phyloP scores from a whole-genome alignment of 306 rosid genomes.

The Vigna unguiculata region DNA sequence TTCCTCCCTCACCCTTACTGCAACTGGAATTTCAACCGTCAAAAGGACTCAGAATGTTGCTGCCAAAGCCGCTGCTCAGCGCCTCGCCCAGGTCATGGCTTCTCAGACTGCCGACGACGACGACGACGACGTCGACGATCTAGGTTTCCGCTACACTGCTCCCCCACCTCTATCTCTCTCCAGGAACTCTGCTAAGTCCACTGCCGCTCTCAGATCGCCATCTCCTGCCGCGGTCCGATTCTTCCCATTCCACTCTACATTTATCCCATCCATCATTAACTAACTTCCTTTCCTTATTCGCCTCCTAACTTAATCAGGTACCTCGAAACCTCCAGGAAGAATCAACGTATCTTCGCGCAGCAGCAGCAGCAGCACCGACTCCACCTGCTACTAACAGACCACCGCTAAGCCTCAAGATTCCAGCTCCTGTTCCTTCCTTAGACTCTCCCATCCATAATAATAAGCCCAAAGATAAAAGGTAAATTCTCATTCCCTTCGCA shows the following conservation, averaged over 20 bases:
- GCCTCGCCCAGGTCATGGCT: constrained; percentile 99
- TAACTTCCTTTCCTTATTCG: neutral
- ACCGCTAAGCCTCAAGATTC: constrained; percentile 51
- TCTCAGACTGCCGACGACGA: constrained; percentile 84
- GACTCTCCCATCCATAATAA: constrained; percentile 62
- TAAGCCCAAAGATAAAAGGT: constrained; percentile 69
- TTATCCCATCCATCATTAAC: neutral
- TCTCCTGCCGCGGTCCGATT: constrained; percentile 61
- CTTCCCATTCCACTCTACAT: constrained; percentile 25
- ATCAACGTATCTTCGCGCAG: constrained; percentile 53
- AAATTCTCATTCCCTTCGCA: neutral
- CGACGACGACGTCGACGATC: constrained; percentile 50
- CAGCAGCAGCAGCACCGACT: constrained; percentile 33
- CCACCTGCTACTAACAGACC: constrained; percentile 40
- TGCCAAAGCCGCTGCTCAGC: constrained; percentile 96
- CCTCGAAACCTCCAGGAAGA: constrained; percentile 63
- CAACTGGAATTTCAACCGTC: constrained; percentile 72
- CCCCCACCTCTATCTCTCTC: constrained; percentile 83
- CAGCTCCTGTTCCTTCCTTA: constrained; percentile 61
- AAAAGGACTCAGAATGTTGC: constrained; percentile 94
- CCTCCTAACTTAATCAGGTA: constrained; percentile 55
- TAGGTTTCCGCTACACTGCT: constrained; percentile 91
- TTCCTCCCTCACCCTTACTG: constrained; percentile 68
- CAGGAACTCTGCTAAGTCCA: constrained; percentile 54
- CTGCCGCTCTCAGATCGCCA: constrained; percentile 66